Evolutionary conservation across 23 red algal genomes (phyloP).

Genomic region (Pyropia yezoensis): DNA sequence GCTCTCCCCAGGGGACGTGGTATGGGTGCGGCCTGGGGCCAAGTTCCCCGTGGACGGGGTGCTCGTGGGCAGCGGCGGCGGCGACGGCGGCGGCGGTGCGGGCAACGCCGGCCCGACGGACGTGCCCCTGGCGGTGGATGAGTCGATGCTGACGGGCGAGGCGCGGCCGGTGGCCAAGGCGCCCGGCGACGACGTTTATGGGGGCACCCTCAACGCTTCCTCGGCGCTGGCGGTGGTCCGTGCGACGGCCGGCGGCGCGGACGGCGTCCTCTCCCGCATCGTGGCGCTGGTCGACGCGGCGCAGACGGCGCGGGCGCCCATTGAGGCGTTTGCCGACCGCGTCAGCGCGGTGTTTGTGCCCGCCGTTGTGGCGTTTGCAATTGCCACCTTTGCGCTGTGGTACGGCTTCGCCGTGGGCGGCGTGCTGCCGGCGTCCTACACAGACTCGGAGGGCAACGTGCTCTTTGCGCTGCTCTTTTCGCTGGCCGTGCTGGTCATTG

Average conservation of each 20-base stretch:
- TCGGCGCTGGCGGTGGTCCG: conserved; percentile 11
- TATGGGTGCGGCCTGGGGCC: conserved; percentile 35
- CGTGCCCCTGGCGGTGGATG: conserved; percentile 13
- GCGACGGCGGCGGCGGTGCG: neutral
- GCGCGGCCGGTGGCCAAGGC: conserved; percentile 39
- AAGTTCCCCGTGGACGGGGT: conserved; percentile 25
- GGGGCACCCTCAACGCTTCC: conserved; percentile 41
- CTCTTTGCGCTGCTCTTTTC: conserved; percentile 43
- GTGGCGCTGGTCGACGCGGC: conserved; percentile 33
- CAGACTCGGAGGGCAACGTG: conserved; percentile 4
- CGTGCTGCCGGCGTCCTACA: conserved; percentile 18
- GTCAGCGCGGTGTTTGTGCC: conserved; percentile 55
- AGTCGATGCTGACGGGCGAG: conserved; percentile 67
- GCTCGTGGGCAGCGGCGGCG: too few relatives aligned
- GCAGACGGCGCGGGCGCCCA: conserved; percentile 30
- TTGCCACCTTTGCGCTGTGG: conserved; percentile 39
- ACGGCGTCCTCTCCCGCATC: conserved; percentile 23
- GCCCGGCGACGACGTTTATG: conserved; percentile 22
- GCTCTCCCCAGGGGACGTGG: conserved; percentile 19
- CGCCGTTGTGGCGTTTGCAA: conserved; percentile 16
- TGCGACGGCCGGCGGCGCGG: conserved; percentile 1
- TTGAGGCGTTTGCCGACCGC: conserved; percentile 56
- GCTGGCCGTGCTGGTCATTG: conserved; percentile 48
- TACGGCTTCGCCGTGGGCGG: conserved; percentile 6
- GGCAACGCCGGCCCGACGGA: conserved; percentile 5